Evolutionary conservation across 2,329 filamentous ascomycete species (phyloP).

Genomic region (Fusarium euwallaceae): DNA sequence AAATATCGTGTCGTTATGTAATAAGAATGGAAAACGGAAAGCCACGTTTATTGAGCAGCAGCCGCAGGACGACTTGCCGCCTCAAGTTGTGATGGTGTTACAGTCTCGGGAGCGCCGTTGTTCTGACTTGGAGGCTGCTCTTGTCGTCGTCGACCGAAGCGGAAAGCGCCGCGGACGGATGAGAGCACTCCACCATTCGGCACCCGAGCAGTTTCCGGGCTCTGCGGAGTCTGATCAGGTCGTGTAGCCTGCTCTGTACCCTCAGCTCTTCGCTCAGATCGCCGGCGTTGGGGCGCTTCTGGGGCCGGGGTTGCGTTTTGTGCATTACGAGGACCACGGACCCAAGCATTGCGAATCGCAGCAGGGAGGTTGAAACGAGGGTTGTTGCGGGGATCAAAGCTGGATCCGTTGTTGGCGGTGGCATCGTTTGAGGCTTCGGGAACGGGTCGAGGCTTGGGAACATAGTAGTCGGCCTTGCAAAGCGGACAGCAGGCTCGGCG

Average conservation of each 20-base stretch:
- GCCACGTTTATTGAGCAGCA: slow-evolving; percentile 30
- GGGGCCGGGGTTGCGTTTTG: slow-evolving; percentile 3
- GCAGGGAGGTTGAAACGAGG: slow-evolving; percentile 63
- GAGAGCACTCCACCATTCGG: slow-evolving; percentile 46
- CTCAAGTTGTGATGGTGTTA: slow-evolving; percentile 63
- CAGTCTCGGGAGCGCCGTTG: slow-evolving; percentile 33
- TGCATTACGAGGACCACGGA: slow-evolving; percentile 40
- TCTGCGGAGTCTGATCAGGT: slow-evolving; percentile 19
- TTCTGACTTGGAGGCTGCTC: slow-evolving; percentile 26
- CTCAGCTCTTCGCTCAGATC: slow-evolving; percentile 22
- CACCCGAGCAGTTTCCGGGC: slow-evolving; percentile 26
- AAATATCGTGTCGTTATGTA: slow-evolving; percentile 41
- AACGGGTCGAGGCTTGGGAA: slow-evolving; percentile 84
- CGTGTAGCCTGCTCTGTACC: slow-evolving; percentile 28
- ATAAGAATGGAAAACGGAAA: slow-evolving; percentile 22
- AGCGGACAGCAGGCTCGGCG: slow-evolving; percentile 95
- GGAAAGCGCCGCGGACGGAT: slow-evolving; percentile 51
- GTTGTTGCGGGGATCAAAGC: slow-evolving; percentile 55
- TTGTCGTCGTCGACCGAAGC: slow-evolving; percentile 49
- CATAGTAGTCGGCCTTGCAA: slow-evolving; percentile 98
- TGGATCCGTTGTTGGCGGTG: slow-evolving; percentile 41
- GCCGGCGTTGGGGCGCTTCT: slow-evolving; percentile 19
- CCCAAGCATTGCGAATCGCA: slow-evolving; percentile 57
- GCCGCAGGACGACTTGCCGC: slow-evolving; percentile 53
- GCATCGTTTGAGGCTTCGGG: slow-evolving; percentile 56